Conservation (phyloP, 2,329 filamentous ascomycete genomes). For the Trichocomaceae sp. region DNA sequence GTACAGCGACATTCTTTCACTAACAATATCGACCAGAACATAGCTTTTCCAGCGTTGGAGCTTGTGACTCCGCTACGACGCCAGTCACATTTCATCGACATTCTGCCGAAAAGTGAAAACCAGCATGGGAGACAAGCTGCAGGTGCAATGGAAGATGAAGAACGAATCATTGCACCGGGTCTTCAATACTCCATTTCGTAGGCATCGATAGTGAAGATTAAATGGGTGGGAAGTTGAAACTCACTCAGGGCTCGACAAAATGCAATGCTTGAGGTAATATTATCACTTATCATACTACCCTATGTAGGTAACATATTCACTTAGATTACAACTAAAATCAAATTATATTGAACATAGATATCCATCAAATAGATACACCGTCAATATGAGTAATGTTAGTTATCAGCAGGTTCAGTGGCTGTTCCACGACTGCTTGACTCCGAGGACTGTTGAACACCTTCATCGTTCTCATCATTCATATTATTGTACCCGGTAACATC, state of each 20-base stretch:
- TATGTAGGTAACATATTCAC: not conserved
- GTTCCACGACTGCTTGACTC: not conserved
- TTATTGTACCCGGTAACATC: not conserved
- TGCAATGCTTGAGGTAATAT: not conserved
- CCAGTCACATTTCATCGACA: not conserved
- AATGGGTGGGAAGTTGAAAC: not conserved
- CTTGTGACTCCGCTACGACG: not conserved
- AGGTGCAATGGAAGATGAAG: not conserved
- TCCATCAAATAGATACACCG: not conserved
- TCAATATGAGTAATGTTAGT: not conserved
- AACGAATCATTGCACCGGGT: not conserved
- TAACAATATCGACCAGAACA: not conserved
- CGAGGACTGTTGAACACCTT: not conserved
- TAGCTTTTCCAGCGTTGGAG: not conserved
- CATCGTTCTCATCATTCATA: not conserved
- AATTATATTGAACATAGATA: not conserved
- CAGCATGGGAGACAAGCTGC: not conserved
- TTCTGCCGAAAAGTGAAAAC: not conserved
- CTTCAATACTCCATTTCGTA: conserved; percentile 9
- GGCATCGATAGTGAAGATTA: not conserved
- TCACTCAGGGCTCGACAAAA: not conserved
- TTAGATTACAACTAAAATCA: not conserved
- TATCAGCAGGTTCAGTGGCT: not conserved
- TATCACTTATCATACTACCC: not conserved
- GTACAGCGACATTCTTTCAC: not conserved